Percentiles rank a stretch among this genome's conserved stretches.
These are phyloP conservation scores for Emmonsia crescens DNA, from an alignment of 2,329 filamentous ascomycete genomes.

Conservation along the genomic window DNA sequence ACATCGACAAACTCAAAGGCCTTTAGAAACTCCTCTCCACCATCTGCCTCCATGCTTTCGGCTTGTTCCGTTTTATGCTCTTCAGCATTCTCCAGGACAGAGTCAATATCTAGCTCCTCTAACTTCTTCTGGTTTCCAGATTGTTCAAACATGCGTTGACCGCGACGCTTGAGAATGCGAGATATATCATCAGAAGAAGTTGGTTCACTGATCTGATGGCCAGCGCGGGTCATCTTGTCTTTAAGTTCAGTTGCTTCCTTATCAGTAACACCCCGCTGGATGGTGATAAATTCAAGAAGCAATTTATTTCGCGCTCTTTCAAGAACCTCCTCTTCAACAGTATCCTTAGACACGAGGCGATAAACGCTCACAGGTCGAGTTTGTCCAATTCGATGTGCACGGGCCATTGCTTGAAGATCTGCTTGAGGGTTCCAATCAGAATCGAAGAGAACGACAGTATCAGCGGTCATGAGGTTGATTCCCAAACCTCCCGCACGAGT, in stretches of 20 bases:
- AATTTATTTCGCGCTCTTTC: constrained; percentile 96
- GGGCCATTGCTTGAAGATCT: constrained; percentile 95
- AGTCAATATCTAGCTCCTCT: constrained; percentile 89
- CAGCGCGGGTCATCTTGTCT: constrained; percentile 61
- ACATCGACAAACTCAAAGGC: constrained; percentile 91
- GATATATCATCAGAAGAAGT: constrained; percentile 92
- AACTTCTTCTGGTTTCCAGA: constrained; percentile 92
- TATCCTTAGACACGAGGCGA: constrained; percentile 92
- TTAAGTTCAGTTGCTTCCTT: constrained; percentile 78
- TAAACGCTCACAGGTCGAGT: constrained; percentile 95
- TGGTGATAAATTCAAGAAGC: constrained; percentile 92
- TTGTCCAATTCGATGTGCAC: constrained; percentile 94
- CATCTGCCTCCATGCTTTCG: constrained; percentile 87
- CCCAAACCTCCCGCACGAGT: constrained; percentile 90
- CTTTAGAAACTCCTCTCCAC: constrained; percentile 89
- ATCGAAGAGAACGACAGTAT: constrained; percentile 89
- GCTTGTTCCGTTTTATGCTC: constrained; percentile 93
- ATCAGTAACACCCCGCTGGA: constrained; percentile 92
- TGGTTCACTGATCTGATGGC: constrained; percentile 55
- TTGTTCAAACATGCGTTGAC: constrained; percentile 99
- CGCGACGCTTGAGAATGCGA: constrained; percentile 88
- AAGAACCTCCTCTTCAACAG: constrained; percentile 93
- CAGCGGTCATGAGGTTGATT: constrained; percentile 92
- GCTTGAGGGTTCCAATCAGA: constrained; percentile 99
- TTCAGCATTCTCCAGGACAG: constrained; percentile 91